phyloP scores from a whole-genome alignment of 2,329 filamentous ascomycete genomes.

The Fusarium sp. region DNA sequence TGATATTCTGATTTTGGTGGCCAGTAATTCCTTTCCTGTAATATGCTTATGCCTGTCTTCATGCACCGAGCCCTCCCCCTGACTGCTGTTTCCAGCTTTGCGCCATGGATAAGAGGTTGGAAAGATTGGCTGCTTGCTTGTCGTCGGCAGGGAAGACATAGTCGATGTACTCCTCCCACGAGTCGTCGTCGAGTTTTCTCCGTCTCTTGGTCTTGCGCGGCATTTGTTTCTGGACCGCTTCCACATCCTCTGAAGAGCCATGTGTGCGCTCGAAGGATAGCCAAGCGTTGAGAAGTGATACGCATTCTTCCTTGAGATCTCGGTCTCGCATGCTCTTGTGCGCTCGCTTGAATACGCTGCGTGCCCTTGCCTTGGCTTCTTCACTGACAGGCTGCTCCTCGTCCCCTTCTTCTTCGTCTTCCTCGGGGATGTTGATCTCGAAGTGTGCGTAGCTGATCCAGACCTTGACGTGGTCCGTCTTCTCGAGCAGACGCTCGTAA shows the following conservation, averaged over 20 bases:
- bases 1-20: neutral
- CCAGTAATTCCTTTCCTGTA: neutral
- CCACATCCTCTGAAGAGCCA: conserved; percentile 79
- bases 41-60: conserved; percentile 6
- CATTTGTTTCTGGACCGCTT: conserved; percentile 92
- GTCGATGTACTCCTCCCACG: conserved; percentile 94
- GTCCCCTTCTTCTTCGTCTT: conserved; percentile 68
- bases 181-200: conserved; percentile 90
- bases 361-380: conserved; percentile 83
- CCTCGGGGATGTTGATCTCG: conserved; percentile 92
- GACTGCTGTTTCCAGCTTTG: conserved; percentile 87
- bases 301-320: conserved; percentile 93
- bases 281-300: conserved; percentile 91
- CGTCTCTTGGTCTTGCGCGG: conserved; percentile 92
- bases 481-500: conserved; percentile 90
- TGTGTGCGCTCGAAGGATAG: conserved; percentile 90
- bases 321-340: conserved; percentile 89
- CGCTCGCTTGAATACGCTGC: conserved; percentile 86
- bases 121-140: conserved; percentile 83
- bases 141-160: conserved; percentile 98
- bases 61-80: conserved; percentile 53
- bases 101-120: conserved; percentile 85
- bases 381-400: conserved; percentile 81
- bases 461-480: conserved; percentile 99
- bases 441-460: conserved; percentile 99